phyloP scores from a whole-genome alignment of 1,284 basidiomycete genomes.

The Ganoderma boninense region DNA sequence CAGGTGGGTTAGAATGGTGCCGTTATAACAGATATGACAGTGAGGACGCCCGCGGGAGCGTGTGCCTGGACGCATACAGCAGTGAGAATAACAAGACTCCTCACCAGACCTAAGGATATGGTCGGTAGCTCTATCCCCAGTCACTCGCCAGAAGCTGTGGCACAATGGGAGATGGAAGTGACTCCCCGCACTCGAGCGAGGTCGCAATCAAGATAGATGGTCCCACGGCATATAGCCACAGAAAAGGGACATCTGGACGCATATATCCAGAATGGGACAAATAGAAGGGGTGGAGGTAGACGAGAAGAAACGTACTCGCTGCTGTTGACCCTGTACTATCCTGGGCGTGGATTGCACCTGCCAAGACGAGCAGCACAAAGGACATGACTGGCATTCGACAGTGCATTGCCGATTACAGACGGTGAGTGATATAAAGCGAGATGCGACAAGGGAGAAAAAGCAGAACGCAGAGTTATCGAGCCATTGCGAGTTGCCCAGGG shows the following conservation, averaged over 20 bases:
- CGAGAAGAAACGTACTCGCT: neutral
- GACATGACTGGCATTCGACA: neutral
- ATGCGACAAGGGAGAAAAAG: neutral
- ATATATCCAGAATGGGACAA: neutral
- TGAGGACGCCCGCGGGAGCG: neutral
- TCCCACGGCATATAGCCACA: neutral
- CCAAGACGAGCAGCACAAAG: neutral
- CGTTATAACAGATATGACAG: neutral
- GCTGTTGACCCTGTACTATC: neutral
- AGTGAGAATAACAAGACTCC: too few species aligned
- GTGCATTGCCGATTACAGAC: neutral
- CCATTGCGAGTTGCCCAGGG: neutral
- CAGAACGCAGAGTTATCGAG: neutral
- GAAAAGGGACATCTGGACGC: neutral
- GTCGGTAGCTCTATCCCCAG: neutral
- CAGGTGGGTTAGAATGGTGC: neutral
- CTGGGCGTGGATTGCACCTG: neutral
- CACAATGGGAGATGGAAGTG: neutral
- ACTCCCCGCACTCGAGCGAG: too few species aligned
- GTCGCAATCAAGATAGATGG: too few species aligned
- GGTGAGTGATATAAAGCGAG: neutral
- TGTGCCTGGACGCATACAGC: too few species aligned
- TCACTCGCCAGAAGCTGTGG: neutral
- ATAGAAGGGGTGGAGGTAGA: neutral
- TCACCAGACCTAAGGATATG: neutral